Base-by-base conservation (phyloP, 2,329 filamentous ascomycete genomes). In the Fusarium sp. region DNA sequence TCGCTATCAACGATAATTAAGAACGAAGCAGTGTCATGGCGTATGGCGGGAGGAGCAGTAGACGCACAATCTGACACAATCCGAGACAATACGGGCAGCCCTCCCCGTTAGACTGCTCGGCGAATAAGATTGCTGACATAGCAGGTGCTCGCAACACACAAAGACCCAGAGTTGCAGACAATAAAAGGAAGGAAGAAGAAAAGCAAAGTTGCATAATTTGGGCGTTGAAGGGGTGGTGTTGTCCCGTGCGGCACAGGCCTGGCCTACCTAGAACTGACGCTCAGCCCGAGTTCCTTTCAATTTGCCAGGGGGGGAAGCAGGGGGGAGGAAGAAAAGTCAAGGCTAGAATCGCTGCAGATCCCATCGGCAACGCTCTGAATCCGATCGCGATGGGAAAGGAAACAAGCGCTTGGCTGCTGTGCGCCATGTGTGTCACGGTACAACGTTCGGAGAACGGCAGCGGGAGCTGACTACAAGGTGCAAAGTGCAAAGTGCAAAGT, bases 161-260 rank as follows among this genome's bases (percentile, higher is more conserved):
- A 30, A 30, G 28, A 6, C 28, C 28, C 28, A 30, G 46, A 53
- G 47, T 56, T 28, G 43, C 26, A 43, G 49, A 39, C 35, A 58
- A 45, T 22, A 60, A 39, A 53, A 46, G 30, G 26, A 35, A 47
- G 33, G 33, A 30, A 46, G n/a, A 45, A 24, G 62, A 57, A 70
- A 70, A 65, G 67, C 55, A 70, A 70, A 37, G 46, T 65, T 40
- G 63, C 67, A 65, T 68, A 43, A 26, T 57, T n/a, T 58, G 45
- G 28, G 46, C 41, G 51, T 53, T 48, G 22, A 44, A 37, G 26
- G 59, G 35, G 45, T 58, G 66, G 56, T 62, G 66, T 58, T 46
- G 44, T 57, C 60, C 35, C 37, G 44, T 45, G 46, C 46, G 56
- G 65, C 52, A 67, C 48, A 65, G 43, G 37, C 53, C 32, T 48